Evolutionary conservation across 1,284 basidiomycete genomes (phyloP).

Genomic region (Sporisorium iseilematis-ciliati): DNA sequence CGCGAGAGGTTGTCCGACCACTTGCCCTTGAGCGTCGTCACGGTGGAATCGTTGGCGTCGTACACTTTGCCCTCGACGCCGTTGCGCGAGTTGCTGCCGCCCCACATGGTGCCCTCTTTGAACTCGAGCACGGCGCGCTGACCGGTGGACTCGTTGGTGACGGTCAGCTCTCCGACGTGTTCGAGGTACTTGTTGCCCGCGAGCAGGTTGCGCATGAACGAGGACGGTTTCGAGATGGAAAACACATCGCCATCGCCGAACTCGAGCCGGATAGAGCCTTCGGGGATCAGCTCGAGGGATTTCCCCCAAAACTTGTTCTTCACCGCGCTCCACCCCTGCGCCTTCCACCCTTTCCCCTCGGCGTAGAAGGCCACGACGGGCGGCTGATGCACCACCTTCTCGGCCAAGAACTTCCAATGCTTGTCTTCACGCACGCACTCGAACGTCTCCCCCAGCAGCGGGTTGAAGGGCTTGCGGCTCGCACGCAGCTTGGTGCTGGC

Average conservation of each 20-base stretch:
- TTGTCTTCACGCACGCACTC: constrained; percentile 68
- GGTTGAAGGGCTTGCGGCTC: constrained; percentile 69
- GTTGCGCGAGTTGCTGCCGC: constrained; percentile 58
- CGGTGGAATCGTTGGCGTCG: constrained; percentile 57
- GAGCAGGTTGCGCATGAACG: constrained; percentile 68
- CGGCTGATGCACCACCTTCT: constrained; percentile 69
- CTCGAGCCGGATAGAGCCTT: constrained; percentile 58
- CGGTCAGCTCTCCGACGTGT: constrained; percentile 67
- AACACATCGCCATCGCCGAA: constrained; percentile 65
- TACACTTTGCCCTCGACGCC: constrained; percentile 60
- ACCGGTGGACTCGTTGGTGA: constrained; percentile 61
- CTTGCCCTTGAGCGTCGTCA: constrained; percentile 59
- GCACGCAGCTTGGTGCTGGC: constrained; percentile 65
- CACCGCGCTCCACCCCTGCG: constrained; percentile 59
- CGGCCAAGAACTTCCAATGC: constrained; percentile 63
- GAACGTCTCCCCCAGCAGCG: constrained; percentile 68
- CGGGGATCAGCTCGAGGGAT: constrained; percentile 67
- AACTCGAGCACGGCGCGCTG: constrained; percentile 62
- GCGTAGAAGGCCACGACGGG: constrained; percentile 66
- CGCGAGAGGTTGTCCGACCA: constrained; percentile 63
- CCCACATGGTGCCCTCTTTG: constrained; percentile 68
- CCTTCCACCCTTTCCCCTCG: constrained; percentile 66
- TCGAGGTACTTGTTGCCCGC: constrained; percentile 70
- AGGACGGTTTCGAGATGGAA: constrained; percentile 61
- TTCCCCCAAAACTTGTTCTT: constrained; percentile 71